Conservation (phyloP, 2,329 filamentous ascomycete species). For the Fusarium sp. region DNA sequence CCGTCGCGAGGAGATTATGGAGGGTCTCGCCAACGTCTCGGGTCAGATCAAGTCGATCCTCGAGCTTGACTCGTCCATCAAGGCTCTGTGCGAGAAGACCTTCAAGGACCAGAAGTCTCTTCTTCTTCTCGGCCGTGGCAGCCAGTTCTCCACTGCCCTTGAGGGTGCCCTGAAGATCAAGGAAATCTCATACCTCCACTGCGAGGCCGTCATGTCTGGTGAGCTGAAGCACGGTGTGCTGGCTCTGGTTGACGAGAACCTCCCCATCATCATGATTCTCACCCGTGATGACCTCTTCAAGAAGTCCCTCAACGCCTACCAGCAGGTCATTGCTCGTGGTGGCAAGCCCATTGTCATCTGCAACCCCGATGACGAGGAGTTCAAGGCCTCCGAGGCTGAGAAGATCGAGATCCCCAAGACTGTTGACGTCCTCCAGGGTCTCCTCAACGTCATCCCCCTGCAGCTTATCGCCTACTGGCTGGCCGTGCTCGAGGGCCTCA, state of each 20-base stretch:
- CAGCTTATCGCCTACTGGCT: slow-evolving; percentile 99
- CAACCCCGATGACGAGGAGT: slow-evolving; percentile 90
- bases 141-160: slow-evolving; percentile 95
- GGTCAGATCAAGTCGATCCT: slow-evolving; percentile 93
- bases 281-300: slow-evolving; percentile 96
- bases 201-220: slow-evolving; percentile 99
- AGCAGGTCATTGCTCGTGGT: slow-evolving; percentile 96
- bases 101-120: slow-evolving; percentile 99
- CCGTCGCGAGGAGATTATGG: slow-evolving; percentile 95
- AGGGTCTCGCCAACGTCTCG: slow-evolving; percentile 88
- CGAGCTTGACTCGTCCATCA: slow-evolving; percentile 92
- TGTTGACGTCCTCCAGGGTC: slow-evolving; percentile 93
- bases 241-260: slow-evolving; percentile 96
- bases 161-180: slow-evolving; percentile 99
- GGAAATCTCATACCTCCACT: slow-evolving; percentile 99
- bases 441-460: slow-evolving; percentile 96
- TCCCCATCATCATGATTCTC: slow-evolving; percentile 99
- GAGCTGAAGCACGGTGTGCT: slow-evolving; percentile 99
- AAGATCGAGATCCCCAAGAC: slow-evolving; percentile 98
- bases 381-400: slow-evolving; percentile 87
- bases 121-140: slow-evolving; percentile 91
- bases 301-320: slow-evolving; percentile 99
- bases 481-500: slow-evolving; percentile 93
- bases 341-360: slow-evolving; percentile 99
- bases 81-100: slow-evolving; percentile 89